Evolutionary conservation across 2,329 filamentous ascomycete genomes (phyloP).

Genomic region (Colletotrichum australisinense): DNA sequence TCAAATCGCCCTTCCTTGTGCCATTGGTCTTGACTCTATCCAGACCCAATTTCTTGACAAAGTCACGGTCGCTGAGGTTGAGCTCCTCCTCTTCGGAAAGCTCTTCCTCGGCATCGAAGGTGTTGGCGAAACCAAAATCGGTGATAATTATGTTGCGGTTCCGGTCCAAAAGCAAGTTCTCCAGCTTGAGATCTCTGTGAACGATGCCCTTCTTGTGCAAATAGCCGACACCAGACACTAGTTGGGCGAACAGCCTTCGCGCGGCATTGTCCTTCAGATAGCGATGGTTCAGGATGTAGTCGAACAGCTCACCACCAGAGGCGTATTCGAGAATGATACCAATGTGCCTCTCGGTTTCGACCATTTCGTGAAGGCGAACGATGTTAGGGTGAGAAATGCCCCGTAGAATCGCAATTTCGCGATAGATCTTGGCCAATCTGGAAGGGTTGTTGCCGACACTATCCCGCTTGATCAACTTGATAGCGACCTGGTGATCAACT

Average conservation of each 20-base stretch:
- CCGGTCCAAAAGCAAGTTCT: slow-evolving; percentile 93
- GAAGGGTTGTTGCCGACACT: slow-evolving; percentile 88
- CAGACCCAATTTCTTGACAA: slow-evolving; percentile 86
- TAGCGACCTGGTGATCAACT: slow-evolving; percentile 79
- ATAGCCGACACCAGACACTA: slow-evolving; percentile 96
- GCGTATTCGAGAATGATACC: slow-evolving; percentile 99
- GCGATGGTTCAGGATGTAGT: slow-evolving; percentile 96
- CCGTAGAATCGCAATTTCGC: slow-evolving; percentile 91
- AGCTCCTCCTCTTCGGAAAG: slow-evolving; percentile 91
- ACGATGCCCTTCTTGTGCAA: slow-evolving; percentile 99
- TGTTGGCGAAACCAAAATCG: slow-evolving; percentile 99
- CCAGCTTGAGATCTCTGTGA: slow-evolving; percentile 94
- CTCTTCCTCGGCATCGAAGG: slow-evolving; percentile 90
- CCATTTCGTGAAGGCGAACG: slow-evolving; percentile 96
- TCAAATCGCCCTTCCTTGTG: slow-evolving; percentile 87
- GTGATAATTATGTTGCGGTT: slow-evolving; percentile 99
- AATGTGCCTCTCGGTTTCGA: slow-evolving; percentile 96
- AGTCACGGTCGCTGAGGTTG: slow-evolving; percentile 87
- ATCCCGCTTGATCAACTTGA: slow-evolving; percentile 96
- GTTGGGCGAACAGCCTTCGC: slow-evolving; percentile 90
- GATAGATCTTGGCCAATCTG: slow-evolving; percentile 94
- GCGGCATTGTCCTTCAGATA: slow-evolving; percentile 96
- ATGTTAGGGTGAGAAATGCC: slow-evolving; percentile 96
- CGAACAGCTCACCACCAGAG: slow-evolving; percentile 96
- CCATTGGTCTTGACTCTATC: slow-evolving; percentile 83